Evolutionary conservation across 257 asterid genomes (phyloP), one percentile per base, ranked within the genome.

Genomic region (Nicotiana obtusifolia): DNA sequence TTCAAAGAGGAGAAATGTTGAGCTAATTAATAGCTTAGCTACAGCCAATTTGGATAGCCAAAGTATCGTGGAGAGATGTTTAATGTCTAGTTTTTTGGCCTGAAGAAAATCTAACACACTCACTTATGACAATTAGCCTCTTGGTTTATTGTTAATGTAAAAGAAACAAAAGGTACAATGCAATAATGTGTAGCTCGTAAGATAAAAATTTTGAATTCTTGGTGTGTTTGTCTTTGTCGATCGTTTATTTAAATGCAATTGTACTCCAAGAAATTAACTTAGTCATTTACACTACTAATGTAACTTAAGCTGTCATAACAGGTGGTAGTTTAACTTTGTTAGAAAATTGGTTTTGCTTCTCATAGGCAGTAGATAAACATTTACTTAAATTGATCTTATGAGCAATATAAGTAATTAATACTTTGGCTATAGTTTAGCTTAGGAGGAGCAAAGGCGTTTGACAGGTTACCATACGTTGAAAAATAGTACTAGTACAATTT

Each of bases 1-100:
- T 71, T 71, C 60, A 6, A 71, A 71, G 78, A 71, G 78, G 33
- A 71, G 78, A 14, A 41, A 71, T 47, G 60, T 71, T 22, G 37
- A 22, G 22, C 22, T 44, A 14, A 71, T 71, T 20, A 71, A 71
- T 3, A 71, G 37, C 78, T 22, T 71, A 44, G 78, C 78, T 71
- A 71, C 57, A 5, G 59, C 31, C 5, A 71, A 44, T 20, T 22
- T 71, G 4, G 78, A 20, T 13, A 1, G 59, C 13, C 78, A 44
- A 44, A 71, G 5, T 41, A 41, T 71, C 52, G 22, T 20, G 59
- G 20, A 71, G 59, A 71, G 35, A 44, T 44, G 35, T 44, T 71
- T 71, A 10, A 5, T 7, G 6, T 41, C 35, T 44, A 44, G 22
- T 44, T 20, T 5, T 44, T 71, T 41, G 20, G 16, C 67, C 3